phyloP scores from a whole-genome alignment of 495 filamentous ascomycete genomes.

The Daldinia childiae region DNA sequence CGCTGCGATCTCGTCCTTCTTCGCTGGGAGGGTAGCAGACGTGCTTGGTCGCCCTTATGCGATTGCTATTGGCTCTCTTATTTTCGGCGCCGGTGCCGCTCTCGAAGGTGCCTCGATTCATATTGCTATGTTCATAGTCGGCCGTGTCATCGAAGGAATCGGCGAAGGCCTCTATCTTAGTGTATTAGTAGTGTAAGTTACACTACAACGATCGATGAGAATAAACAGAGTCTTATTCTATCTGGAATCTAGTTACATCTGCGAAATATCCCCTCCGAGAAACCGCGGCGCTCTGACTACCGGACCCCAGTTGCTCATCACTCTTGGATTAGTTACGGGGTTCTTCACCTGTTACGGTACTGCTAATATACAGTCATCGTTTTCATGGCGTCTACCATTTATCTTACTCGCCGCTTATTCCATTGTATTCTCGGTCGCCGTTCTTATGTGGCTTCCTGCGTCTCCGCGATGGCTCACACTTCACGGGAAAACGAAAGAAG shows the following conservation, averaged over 20 bases:
- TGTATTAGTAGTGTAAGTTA: neutral
- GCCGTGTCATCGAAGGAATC: neutral
- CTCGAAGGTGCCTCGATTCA: neutral
- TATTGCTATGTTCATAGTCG: neutral
- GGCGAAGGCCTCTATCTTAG: neutral
- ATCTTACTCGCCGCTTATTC: neutral
- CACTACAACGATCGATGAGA: neutral
- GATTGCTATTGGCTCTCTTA: neutral
- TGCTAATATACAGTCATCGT: neutral
- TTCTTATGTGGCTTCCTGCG: constrained; percentile 45
- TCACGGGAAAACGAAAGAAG: constrained; percentile 42
- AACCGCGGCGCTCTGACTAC: neutral
- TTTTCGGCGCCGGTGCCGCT: neutral
- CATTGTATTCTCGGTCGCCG: neutral
- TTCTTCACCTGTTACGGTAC: neutral
- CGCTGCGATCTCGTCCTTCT: constrained; percentile 69
- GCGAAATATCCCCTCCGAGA: neutral
- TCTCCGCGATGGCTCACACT: constrained; percentile 57
- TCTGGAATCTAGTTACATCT: neutral
- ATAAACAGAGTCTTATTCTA: neutral
- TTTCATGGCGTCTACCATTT: neutral
- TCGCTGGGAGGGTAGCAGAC: constrained; percentile 49
- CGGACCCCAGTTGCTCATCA: neutral
- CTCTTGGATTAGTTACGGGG: neutral
- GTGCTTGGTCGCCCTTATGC: neutral